phyloP scores from a whole-genome alignment of 371 early-diverging fungal species.

The Rhizopus delemar region DNA sequence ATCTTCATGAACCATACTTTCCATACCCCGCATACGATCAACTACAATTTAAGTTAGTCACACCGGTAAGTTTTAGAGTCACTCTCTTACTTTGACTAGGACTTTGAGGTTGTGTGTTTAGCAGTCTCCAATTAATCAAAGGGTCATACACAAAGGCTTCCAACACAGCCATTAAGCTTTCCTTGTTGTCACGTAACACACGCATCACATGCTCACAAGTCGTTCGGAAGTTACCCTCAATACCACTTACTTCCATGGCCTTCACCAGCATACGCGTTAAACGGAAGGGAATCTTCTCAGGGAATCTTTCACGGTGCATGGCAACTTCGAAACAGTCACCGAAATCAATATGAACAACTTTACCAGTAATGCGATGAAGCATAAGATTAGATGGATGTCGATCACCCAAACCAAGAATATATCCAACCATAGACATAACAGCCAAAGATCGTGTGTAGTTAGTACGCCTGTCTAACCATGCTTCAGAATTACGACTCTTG shows the following conservation, averaged over 20 bases:
- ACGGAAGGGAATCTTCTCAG: constrained; percentile 98
- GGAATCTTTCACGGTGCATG: constrained; percentile 95
- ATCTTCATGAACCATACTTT: constrained; percentile 39
- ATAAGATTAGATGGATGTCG: constrained; percentile 98
- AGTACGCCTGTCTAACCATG: constrained; percentile 94
- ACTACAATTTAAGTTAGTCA: constrained; percentile 6
- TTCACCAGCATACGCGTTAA: constrained; percentile 97
- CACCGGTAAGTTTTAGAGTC: no score
- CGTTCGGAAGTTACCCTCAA: constrained; percentile 94
- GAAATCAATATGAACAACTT: constrained; percentile 98
- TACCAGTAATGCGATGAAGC: constrained; percentile 91
- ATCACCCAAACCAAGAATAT: constrained; percentile 97
- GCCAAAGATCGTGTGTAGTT: constrained; percentile 96
- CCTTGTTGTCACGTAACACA: constrained; percentile 93
- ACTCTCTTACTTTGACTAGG: constrained; percentile 42
- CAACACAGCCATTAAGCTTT: constrained; percentile 96
- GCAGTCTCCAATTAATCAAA: constrained; percentile 89
- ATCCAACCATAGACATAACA: constrained; percentile 98
- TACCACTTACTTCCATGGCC: constrained; percentile 97
- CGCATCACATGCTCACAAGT: constrained; percentile 97
- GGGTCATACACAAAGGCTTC: constrained; percentile 99
- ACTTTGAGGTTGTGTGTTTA: constrained; percentile 47
- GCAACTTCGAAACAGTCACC: constrained; percentile 99
- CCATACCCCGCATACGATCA: constrained; percentile 46
- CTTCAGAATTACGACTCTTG: constrained; percentile 93